Evolutionary conservation across 306 rosid genomes (phyloP), one percentile per base, ranked within the genome.

Genomic region (Castanopsis chinensis): DNA sequence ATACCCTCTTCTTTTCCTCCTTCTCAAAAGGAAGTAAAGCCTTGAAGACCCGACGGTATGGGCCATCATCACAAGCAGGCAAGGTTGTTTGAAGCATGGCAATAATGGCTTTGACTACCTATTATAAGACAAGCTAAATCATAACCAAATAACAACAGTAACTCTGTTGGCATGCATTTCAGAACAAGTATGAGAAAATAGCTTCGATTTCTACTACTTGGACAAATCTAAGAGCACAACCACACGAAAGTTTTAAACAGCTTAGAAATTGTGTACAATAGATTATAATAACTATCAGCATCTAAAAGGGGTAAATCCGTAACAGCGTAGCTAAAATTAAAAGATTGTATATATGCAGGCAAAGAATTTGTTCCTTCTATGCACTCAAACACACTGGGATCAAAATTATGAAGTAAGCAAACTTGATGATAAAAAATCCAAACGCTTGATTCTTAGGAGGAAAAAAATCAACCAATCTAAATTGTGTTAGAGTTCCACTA

Each of bases 11-110:
- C 82, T 90, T 95, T 72, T 83, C 86, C 81, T 92, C 99, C 81
- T 90, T 95, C 90, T 92, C 99, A 28, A 84, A 83, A 73, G 94
- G 92, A 76, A 95, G 87, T 83, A 95, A 80, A 75, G 95, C 98
- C 92, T 95, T 95, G 88, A 95, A 95, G 73, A 86, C 94, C 20
- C 80, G 86, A 82, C 75, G 88, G 85, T 90, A 92, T 35, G 94
- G 81, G 65, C 80, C 86, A 81, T 95, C 96, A 56, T 92, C 96
- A 84, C 97, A 92, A 77, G 69, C 90, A 56, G 94, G 92, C 54
- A 92, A 82, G 1, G 92, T 33, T 74, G 96, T 92, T 86, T 75
- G 89, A 82, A 95, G 95, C 90, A 95, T 87, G 67, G 98, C 90
- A 72, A 91, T 71, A 80, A 92, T 91, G 85, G 92, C 90, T 85